Evolutionary conservation across 208 protist species (phyloP), one percentile per base, ranked within the genome.

Genomic region (Crithidia bombi): DNA sequence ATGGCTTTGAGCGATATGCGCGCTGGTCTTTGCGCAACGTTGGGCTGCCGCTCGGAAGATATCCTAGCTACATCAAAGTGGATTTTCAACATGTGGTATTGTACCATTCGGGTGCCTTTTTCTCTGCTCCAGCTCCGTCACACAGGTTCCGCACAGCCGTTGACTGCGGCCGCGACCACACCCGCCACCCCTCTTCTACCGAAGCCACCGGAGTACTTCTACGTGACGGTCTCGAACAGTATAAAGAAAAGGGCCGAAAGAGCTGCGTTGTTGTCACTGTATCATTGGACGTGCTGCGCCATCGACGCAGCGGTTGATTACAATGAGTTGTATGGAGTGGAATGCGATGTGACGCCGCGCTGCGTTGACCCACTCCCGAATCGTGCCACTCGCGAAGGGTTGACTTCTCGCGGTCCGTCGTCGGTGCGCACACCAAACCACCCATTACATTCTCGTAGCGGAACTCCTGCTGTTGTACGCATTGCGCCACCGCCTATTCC

Each of bases 231-330:
- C 26, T 38, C 2, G 0, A 19, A 36, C 39, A 6, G 0, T 2
- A 5, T 5, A 19, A 63, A 63, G 28, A 46, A 23, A 14, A 63
- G n/a, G 23, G 3, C 39, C n/a, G n/a, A 23, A 1, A 23, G 14
- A 43, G 28, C 0, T 6, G 1, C 11, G 39, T 63, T 6, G 17
- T 51, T n/a, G 28, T 33, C 6, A 23, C 11, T 63, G 36, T 63
- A 23, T 14, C 57, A 63, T 26, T 63, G 57, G 57, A 50, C 26
- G 1, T 50, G 39, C 23, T 63, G 14, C 17, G 3, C 57, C 17
- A 12, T 35, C 38, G 25, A 36, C 3, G 14, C 35, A 33, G 35
- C 23, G 12, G 19, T 43, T 0, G 33, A 58, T n/a, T 58, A 58
- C 35, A 9, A 6, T 15, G 14, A 43, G 15, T 1, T 2, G 5